phyloP scores from a whole-genome alignment of 2,329 filamentous ascomycete species.

The Talaromyces sp. region DNA sequence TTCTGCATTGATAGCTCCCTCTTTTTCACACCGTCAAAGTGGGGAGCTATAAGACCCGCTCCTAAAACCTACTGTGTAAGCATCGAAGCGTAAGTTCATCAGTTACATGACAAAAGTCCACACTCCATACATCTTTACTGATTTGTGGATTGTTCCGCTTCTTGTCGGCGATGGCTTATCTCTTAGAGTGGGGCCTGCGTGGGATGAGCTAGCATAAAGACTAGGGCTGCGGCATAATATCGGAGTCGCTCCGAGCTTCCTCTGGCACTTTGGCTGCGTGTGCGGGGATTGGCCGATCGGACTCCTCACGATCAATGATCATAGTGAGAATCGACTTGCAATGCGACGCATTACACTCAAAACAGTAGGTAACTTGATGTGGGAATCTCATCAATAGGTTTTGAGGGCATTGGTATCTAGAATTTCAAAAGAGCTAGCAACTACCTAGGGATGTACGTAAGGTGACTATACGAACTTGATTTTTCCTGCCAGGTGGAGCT shows the following conservation, averaged over 20 bases:
- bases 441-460: no score
- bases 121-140: no score
- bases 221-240: background rate
- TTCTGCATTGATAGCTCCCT: background rate
- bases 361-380: background rate
- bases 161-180: background rate
- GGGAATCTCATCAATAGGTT: background rate
- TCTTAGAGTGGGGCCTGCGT: background rate
- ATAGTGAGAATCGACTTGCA: no score
- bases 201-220: background rate
- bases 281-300: background rate
- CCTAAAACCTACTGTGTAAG: background rate
- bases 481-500: no score
- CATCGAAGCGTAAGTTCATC: background rate
- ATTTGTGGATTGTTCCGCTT: no score
- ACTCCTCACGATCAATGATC: no score
- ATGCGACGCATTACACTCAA: no score
- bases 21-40: background rate
- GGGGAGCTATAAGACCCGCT: background rate
- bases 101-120: background rate
- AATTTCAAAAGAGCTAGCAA: no score
- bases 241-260: conserved; percentile 14
- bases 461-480: no score
- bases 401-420: no score
- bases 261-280: background rate